phyloP scores from a whole-genome alignment of 768 basidiomycete genomes.

The Suillus americanus region DNA sequence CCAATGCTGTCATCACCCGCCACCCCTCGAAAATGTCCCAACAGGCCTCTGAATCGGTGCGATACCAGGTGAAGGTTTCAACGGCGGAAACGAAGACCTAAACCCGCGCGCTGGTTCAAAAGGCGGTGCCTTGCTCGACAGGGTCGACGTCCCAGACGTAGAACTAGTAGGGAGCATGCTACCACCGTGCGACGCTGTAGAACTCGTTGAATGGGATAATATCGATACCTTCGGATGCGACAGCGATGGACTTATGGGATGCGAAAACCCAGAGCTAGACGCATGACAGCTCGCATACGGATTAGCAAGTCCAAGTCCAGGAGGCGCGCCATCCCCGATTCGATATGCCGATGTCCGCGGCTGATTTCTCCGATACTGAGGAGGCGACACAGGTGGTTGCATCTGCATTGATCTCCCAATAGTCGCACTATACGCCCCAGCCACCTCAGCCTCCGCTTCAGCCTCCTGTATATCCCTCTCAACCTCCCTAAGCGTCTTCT shows the following conservation, averaged over 20 bases:
- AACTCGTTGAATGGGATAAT: constrained; percentile 22
- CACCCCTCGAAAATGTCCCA: not conserved
- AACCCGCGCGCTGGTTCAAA: constrained; percentile 48
- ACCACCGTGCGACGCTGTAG: not conserved
- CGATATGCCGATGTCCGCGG: constrained; percentile 25
- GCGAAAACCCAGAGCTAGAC: constrained; percentile 3
- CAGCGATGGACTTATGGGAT: constrained; percentile 9
- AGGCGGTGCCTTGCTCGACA: constrained; percentile 55
- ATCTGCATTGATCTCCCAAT: constrained; percentile 23
- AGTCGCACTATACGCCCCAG: constrained; percentile 22
- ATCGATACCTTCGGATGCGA: constrained; percentile 18
- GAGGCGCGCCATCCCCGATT: constrained; percentile 14
- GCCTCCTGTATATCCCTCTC: constrained; percentile 50
- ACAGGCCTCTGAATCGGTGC: constrained; percentile 1
- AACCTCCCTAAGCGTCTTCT: constrained; percentile 60
- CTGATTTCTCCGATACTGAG: constrained; percentile 27
- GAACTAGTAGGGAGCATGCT: constrained; percentile 21
- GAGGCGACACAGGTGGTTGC: constrained; percentile 22
- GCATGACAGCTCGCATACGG: constrained; percentile 8
- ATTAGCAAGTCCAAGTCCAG: constrained; percentile 17
- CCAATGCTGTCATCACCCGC: not conserved
- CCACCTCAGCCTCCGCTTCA: constrained; percentile 15
- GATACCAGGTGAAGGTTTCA: constrained; percentile 14
- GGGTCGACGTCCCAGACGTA: constrained; percentile 28
- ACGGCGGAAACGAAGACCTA: constrained; percentile 22